phyloP scores from a whole-genome alignment of 225 moss, liverwort and hornwort genomes.

The Marchantia paleacea region DNA sequence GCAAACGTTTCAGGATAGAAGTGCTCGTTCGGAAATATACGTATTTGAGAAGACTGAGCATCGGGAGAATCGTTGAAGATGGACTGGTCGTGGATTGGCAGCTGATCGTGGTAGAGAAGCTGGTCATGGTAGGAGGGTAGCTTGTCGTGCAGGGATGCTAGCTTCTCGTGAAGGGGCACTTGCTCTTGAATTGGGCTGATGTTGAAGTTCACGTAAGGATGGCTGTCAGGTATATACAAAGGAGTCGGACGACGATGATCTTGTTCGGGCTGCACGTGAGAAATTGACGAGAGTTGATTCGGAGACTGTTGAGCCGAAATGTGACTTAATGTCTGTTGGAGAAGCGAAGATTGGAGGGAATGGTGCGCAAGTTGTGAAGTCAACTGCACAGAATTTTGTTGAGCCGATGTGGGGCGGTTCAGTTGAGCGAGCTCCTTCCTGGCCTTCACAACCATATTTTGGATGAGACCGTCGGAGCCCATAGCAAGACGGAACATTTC shows the following conservation, averaged over 20 bases:
- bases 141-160: conserved; percentile 73
- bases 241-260: conserved; percentile 59
- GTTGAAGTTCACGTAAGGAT: conserved; percentile 56
- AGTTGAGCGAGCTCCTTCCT: conserved; percentile 86
- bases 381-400: conserved; percentile 29
- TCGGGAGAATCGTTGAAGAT: conserved; percentile 70
- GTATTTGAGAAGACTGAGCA: conserved; percentile 54
- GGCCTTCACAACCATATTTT: conserved; percentile 75
- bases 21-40: conserved; percentile 66
- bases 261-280: conserved; percentile 33
- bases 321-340: conserved; percentile 35
- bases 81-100: conserved; percentile 76
- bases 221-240: conserved; percentile 78
- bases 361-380: conserved; percentile 27
- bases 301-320: conserved; percentile 32
- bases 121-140: conserved; percentile 61
- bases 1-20: conserved; percentile 86
- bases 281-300: conserved; percentile 35
- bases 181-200: conserved; percentile 62
- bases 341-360: conserved; percentile 31
- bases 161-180: conserved; percentile 76
- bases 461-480: conserved; percentile 70
- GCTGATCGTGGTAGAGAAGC: conserved; percentile 74
- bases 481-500: conserved; percentile 84
- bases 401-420: conserved; percentile 33